Evolutionary conservation across 371 early-diverging fungal species (phyloP).

Genomic region (Sporodiniella umbellata): DNA sequence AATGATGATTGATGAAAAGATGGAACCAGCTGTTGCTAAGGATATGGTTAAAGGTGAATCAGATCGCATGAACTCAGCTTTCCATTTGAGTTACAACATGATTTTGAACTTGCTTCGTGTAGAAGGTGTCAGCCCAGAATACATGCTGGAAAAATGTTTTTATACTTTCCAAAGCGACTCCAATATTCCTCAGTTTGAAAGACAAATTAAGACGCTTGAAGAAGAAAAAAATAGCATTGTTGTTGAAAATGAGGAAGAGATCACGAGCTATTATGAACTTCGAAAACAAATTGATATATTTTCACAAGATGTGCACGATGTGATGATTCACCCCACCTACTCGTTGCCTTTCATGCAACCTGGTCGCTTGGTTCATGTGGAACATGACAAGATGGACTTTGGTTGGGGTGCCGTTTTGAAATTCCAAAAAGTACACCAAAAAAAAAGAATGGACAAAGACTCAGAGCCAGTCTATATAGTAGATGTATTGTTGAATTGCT

Average conservation of each 20-base stretch:
- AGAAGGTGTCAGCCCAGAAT: constrained; percentile 95
- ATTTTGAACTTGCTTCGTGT: constrained; percentile 97
- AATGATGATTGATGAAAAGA: constrained; percentile 95
- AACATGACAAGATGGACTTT: constrained; percentile 70
- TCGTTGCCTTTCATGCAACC: constrained; percentile 83
- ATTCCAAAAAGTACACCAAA: constrained; percentile 22
- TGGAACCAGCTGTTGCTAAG: constrained; percentile 93
- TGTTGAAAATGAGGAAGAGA: constrained; percentile 68
- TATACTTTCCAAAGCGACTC: constrained; percentile 94
- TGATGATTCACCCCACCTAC: constrained; percentile 80
- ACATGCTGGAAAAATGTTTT: constrained; percentile 94
- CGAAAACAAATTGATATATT: constrained; percentile 69
- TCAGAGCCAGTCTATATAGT: constrained; percentile 61
- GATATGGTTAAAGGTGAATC: constrained; percentile 93
- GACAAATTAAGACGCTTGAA: constrained; percentile 56
- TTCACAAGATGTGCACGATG: constrained; percentile 67
- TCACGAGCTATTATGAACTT: constrained; percentile 76
- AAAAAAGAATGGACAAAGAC: constrained; percentile 31
- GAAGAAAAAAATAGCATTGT: constrained; percentile 49
- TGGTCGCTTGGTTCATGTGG: constrained; percentile 80
- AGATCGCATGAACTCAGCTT: constrained; percentile 96
- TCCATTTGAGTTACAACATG: constrained; percentile 99
- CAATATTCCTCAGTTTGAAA: constrained; percentile 77
- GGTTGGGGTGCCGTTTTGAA: constrained; percentile 92
- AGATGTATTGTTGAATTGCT: constrained; percentile 83